Evolutionary conservation across 768 basidiomycete genomes (phyloP).

Genomic region (Sistotremastrum niveocremeum): DNA sequence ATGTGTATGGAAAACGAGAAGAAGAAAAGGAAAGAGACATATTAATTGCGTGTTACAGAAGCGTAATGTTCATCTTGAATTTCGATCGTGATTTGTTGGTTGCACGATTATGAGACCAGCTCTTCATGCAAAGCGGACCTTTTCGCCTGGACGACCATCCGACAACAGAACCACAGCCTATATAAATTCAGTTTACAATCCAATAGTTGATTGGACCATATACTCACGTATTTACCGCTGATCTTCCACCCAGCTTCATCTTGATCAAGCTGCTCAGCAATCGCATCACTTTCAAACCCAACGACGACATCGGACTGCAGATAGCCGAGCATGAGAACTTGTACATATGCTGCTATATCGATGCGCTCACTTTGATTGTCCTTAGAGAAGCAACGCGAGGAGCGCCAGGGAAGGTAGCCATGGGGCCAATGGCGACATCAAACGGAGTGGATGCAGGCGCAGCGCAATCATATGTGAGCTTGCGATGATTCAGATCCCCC

Average conservation of each 20-base stretch:
- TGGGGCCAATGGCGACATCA: slow-evolving; percentile 80
- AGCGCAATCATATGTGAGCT: slow-evolving; percentile 77
- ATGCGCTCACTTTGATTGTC: slow-evolving; percentile 53
- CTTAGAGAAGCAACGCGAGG: slow-evolving; percentile 77
- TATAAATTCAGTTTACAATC: background rate
- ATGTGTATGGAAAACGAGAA: slow-evolving; percentile 16
- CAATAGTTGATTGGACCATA: background rate
- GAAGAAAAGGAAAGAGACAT: background rate
- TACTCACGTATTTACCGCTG: slow-evolving; percentile 85
- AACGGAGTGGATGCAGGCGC: slow-evolving; percentile 82
- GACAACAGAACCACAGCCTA: slow-evolving; percentile 82
- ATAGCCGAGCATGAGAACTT: background rate
- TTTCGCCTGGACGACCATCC: slow-evolving; percentile 80
- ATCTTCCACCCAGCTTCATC: slow-evolving; percentile 93
- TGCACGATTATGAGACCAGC: background rate
- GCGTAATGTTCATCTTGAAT: no score
- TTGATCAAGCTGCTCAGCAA: slow-evolving; percentile 71
- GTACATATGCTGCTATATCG: background rate
- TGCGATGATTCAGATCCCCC: slow-evolving; percentile 88
- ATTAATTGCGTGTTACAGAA: no score
- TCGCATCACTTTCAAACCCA: slow-evolving; percentile 55
- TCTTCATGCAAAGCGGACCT: slow-evolving; percentile 55
- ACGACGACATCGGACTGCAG: slow-evolving; percentile 79
- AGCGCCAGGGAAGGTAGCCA: slow-evolving; percentile 80
- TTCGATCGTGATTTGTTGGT: background rate